A percentile compares a stretch with the other conserved stretches of the same genome.
These are phyloP conservation scores for Lachancea quebecensis DNA, from an alignment of 805 yeast species.

Conservation along the genomic window DNA sequence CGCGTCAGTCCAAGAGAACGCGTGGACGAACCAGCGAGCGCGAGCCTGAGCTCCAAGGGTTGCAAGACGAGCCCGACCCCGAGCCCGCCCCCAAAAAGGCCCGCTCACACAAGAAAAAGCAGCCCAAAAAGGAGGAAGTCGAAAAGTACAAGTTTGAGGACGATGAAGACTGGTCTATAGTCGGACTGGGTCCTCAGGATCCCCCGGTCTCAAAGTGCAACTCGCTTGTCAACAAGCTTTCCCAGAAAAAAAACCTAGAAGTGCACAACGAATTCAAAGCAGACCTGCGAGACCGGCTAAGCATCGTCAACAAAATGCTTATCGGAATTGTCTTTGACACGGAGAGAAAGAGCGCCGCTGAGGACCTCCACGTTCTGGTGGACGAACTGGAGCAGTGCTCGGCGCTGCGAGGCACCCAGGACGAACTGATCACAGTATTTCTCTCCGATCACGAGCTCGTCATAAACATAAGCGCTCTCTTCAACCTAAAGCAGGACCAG, in stretches of 20 bases:
- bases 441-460: slow-evolving; percentile 24
- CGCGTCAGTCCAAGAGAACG: slow-evolving; percentile 15
- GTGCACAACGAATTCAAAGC: slow-evolving; percentile 24
- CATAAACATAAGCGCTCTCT: slow-evolving; percentile 20
- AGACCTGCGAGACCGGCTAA: slow-evolving; percentile 23
- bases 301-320: slow-evolving; percentile 20
- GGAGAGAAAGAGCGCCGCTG: slow-evolving; percentile 4
- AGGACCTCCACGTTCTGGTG: slow-evolving; percentile 20
- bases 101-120: slow-evolving; percentile 9
- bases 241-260: slow-evolving; percentile 25
- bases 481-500: slow-evolving; percentile 19
- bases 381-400: slow-evolving; percentile 27
- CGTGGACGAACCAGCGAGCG: slow-evolving; percentile 13
- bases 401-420: slow-evolving; percentile 18
- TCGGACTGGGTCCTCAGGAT: slow-evolving; percentile 32
- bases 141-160: slow-evolving; percentile 25
- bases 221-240: slow-evolving; percentile 22
- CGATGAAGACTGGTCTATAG: slow-evolving; percentile 29
- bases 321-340: slow-evolving; percentile 11
- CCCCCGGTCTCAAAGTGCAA: slow-evolving; percentile 12
- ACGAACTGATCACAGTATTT: slow-evolving; percentile 25
- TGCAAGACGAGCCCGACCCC: slow-evolving; percentile 16
- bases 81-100: neutral
- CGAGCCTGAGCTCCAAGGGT: slow-evolving; percentile 21
- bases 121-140: slow-evolving; percentile 9